Base-by-base conservation (phyloP, 169 alveolate species). In the Plasmodium cynomolgi region DNA sequence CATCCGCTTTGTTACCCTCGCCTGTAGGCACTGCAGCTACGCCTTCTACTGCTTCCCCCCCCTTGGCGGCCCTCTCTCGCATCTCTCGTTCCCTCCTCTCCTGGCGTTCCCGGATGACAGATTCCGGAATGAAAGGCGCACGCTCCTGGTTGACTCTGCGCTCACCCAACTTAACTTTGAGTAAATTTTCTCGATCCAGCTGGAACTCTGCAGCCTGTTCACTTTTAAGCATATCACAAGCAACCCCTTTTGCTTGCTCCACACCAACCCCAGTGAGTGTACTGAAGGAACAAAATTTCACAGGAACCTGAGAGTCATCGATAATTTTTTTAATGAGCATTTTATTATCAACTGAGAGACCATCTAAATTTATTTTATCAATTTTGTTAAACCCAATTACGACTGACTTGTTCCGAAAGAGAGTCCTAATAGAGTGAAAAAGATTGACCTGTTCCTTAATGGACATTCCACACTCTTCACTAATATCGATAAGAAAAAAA, bases 381-480 rank as follows among this genome's bases (percentile, higher is more conserved):
- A 97, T 98, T 96, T 99, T 99, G 95, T 98, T 98, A 50, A 99
- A 96, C 34, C 99, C 99, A 20, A 99, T 97, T 68, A 99, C 98
- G 37, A 99, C 96, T 9, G 99, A 99, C 94, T 99, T 99, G 84
- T 98, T 96, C 90, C 97, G 96, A 96, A 99, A 99, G 56, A 99
- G 97, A 7, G 99, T 99, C 93, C 97, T 98, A 71, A 99, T 97
- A 34, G 98, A 97, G 81, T 98, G 98, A 97, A 98, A 99, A 31
- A 99, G 97, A 15, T 97, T 84, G 13, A 99, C 96, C 95, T 99
- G 99, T 90, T 98, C 97, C 58, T 97, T 98, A 62, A 99, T 97
- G 26, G 99, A 96, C 96, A 98, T 98, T 1, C 99, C 99, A 92
- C 99, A 99, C 50, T 97, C 98, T 97, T 99, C 99, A 94, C 99